A percentile compares a stretch with the other conserved stretches of the same genome.
These are phyloP conservation scores for Colletotrichum filicis DNA, from an alignment of 2,329 filamentous ascomycete species.

Conservation along the genomic window DNA sequence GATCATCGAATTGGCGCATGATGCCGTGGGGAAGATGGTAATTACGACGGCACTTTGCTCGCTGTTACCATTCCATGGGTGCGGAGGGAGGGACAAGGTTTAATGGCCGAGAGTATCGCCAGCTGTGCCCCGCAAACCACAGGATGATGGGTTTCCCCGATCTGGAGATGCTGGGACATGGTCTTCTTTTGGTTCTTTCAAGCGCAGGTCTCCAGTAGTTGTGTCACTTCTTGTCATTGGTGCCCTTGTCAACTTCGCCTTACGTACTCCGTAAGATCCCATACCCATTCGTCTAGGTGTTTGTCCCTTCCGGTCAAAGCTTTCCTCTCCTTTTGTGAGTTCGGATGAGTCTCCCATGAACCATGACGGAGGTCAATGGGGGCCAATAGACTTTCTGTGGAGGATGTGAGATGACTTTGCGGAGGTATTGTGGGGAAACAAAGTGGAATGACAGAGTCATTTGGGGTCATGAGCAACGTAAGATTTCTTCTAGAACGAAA, in stretches of 20 bases:
- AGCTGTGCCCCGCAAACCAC: conserved; percentile 12
- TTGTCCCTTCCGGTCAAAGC: conserved; percentile 5
- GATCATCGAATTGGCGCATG: conserved; percentile 10
- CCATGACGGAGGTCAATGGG: not conserved
- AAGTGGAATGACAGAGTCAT: conserved; percentile 1
- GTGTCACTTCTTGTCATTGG: not conserved
- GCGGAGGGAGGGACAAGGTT: conserved; percentile 18
- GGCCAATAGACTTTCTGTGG: conserved; percentile 14
- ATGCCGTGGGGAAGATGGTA: conserved; percentile 23
- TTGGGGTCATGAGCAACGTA: conserved; percentile 1
- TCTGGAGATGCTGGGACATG: not conserved
- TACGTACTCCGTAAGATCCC: not conserved
- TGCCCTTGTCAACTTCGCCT: not conserved
- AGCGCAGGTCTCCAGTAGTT: not conserved
- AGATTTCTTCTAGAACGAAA: not conserved
- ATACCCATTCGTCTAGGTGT: not conserved
- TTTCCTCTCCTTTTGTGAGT: not conserved
- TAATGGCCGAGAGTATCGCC: conserved; percentile 28
- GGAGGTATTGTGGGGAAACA: conserved; percentile 28
- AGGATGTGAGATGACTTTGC: conserved; percentile 25
- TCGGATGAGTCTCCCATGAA: conserved; percentile 20
- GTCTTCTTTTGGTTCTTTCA: not conserved
- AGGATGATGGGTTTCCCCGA: conserved; percentile 4
- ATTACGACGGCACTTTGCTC: conserved; percentile 32
- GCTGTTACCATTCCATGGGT: conserved; percentile 21